Percentiles rank a stretch among this genome's conserved stretches.
phyloP scores from a whole-genome alignment of 352 stramenopile species.

The Pythium aquatile region DNA sequence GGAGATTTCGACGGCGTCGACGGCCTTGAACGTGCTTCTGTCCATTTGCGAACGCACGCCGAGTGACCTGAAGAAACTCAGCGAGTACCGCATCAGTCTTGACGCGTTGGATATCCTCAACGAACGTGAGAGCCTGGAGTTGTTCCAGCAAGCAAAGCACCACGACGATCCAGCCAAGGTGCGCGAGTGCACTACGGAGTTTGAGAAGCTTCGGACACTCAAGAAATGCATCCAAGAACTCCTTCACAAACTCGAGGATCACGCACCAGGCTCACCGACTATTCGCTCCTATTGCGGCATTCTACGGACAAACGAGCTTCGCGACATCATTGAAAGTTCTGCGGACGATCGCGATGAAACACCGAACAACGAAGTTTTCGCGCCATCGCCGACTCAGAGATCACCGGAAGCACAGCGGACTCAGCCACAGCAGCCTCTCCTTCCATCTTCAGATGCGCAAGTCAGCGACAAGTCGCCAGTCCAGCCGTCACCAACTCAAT shows the following conservation, averaged over 20 bases:
- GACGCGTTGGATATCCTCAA: constrained; percentile 68
- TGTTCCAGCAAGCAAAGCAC: constrained; percentile 42
- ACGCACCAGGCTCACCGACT: constrained; percentile 43
- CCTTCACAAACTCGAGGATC: constrained; percentile 48
- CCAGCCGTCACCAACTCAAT: not conserved
- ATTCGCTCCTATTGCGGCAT: constrained; percentile 52
- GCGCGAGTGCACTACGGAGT: constrained; percentile 40
- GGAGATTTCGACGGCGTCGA: constrained; percentile 71
- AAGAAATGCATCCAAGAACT: constrained; percentile 65
- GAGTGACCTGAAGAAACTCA: constrained; percentile 54
- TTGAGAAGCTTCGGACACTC: constrained; percentile 45
- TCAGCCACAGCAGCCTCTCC: not conserved
- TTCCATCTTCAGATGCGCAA: not conserved
- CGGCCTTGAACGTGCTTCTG: constrained; percentile 72
- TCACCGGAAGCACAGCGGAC: not conserved
- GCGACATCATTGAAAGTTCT: constrained; percentile 21
- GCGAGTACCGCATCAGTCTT: constrained; percentile 61
- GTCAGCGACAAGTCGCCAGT: not conserved
- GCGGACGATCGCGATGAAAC: constrained; percentile 5
- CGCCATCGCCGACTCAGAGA: not conserved
- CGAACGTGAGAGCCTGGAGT: constrained; percentile 50
- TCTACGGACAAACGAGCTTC: constrained; percentile 41
- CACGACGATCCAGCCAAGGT: constrained; percentile 34
- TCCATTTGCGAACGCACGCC: constrained; percentile 63
- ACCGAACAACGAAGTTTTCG: not conserved